Evolutionary conservation across 768 basidiomycete species (phyloP).

Genomic region (Bullera alba): DNA sequence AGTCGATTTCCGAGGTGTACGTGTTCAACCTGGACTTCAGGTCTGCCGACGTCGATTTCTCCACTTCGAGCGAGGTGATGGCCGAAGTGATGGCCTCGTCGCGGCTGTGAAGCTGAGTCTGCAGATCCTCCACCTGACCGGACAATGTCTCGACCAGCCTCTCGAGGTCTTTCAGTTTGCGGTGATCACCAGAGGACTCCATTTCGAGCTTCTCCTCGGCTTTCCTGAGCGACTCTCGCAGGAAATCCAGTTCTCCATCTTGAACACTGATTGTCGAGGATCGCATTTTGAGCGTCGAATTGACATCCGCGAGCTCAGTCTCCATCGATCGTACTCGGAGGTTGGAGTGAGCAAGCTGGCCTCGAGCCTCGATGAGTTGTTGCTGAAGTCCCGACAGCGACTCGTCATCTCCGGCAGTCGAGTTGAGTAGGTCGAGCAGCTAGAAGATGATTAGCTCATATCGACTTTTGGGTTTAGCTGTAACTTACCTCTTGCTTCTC

Average conservation of each 20-base stretch:
- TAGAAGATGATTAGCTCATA: background rate
- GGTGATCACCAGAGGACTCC: background rate
- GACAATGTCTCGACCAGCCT: background rate
- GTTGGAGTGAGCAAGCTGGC: background rate
- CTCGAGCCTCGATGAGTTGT: background rate
- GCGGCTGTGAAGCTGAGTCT: conserved; percentile 6
- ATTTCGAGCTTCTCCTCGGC: conserved; percentile 9
- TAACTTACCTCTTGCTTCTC: too few species aligned
- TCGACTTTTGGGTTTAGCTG: too few species aligned
- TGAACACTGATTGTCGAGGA: conserved; percentile 8
- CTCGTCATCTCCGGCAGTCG: conserved; percentile 1
- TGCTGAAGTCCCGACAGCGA: conserved; percentile 1
- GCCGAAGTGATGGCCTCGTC: conserved; percentile 5
- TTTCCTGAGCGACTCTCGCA: conserved; percentile 1
- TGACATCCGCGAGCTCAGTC: conserved; percentile 8
- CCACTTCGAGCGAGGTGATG: conserved; percentile 15
- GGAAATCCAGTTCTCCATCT: conserved; percentile 12
- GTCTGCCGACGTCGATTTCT: conserved; percentile 12
- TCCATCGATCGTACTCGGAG: background rate
- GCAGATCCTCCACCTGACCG: conserved; percentile 7
- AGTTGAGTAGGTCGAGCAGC: conserved; percentile 13
- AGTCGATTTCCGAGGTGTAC: conserved; percentile 28
- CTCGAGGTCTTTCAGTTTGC: conserved; percentile 12
- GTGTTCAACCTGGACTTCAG: conserved; percentile 13
- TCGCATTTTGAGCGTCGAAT: conserved; percentile 1